phyloP scores from a whole-genome alignment of 352 stramenopile species.

The Pythium scleroteichum region DNA sequence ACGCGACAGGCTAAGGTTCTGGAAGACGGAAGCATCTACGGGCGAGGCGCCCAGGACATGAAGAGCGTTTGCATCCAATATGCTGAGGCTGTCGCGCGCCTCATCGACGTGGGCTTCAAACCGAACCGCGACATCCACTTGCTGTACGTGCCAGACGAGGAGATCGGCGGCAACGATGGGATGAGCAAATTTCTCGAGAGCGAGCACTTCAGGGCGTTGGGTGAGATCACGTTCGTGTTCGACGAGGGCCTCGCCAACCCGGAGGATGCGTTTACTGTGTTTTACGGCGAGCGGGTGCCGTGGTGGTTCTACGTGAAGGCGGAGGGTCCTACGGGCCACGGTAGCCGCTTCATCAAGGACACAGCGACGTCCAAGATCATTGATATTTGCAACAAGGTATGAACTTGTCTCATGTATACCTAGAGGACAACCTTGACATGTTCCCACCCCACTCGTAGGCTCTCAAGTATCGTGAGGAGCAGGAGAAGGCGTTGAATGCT shows the following conservation, averaged over 20 bases:
- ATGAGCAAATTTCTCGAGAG: conserved; percentile 92
- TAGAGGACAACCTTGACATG: neutral
- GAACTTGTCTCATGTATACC: neutral
- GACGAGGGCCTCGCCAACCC: conserved; percentile 94
- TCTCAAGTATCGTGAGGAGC: conserved; percentile 36
- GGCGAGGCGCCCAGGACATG: conserved; percentile 94
- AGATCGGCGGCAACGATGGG: conserved; percentile 90
- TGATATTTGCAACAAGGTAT: conserved; percentile 75
- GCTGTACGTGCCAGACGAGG: conserved; percentile 93
- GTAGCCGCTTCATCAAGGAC: conserved; percentile 93
- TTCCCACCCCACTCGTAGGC: conserved; percentile 30
- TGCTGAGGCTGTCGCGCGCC: conserved; percentile 83
- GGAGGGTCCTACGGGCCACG: conserved; percentile 77
- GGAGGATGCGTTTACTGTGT: conserved; percentile 91
- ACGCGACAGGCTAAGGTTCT: conserved; percentile 57
- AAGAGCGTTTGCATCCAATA: conserved; percentile 97
- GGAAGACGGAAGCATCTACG: conserved; percentile 92
- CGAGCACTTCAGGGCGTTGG: conserved; percentile 76
- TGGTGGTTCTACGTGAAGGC: conserved; percentile 92
- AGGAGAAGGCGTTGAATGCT: conserved; percentile 67
- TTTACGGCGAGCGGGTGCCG: conserved; percentile 94
- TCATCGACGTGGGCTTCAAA: conserved; percentile 66
- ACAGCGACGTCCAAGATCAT: conserved; percentile 95
- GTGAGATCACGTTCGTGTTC: conserved; percentile 89
- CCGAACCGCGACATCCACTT: conserved; percentile 90